Percentiles rank a stretch among this genome's conserved stretches.
phyloP scores from a whole-genome alignment of 2,329 filamentous ascomycete species.

The Ilyonectria robusta region DNA sequence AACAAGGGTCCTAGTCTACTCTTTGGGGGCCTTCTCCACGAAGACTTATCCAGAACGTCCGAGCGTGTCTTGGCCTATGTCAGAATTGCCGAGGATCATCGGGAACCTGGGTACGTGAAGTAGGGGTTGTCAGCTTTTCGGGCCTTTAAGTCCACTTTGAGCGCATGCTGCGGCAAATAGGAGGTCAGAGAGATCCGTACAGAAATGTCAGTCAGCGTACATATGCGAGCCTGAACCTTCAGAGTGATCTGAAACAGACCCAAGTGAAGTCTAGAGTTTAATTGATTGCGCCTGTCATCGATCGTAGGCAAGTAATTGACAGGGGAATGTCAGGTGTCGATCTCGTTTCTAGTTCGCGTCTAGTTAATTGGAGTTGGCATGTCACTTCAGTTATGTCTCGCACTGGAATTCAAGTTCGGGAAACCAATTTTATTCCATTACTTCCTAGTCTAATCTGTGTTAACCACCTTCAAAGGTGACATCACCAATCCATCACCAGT shows the following conservation, averaged over 20 bases:
- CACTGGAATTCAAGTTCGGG: not conserved
- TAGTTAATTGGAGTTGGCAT: not conserved
- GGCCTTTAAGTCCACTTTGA: not conserved
- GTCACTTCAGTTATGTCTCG: not conserved
- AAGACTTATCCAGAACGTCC: not conserved
- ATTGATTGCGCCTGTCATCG: too few relatives aligned
- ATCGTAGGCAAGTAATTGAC: too few relatives aligned
- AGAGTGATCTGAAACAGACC: too few relatives aligned
- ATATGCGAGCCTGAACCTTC: too few relatives aligned
- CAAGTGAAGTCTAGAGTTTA: too few relatives aligned
- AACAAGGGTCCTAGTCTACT: not conserved
- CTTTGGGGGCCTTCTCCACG: not conserved
- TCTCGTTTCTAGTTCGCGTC: not conserved
- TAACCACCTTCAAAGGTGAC: slow-evolving; percentile 23
- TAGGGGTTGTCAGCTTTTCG: not conserved
- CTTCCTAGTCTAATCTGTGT: slow-evolving; percentile 23
- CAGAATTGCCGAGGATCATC: not conserved
- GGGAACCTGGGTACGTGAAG: not conserved
- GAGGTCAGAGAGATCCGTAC: too few relatives aligned
- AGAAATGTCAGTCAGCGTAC: too few relatives aligned
- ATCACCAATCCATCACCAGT: slow-evolving; percentile 23
- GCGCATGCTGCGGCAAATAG: too few relatives aligned
- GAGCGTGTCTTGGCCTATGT: not conserved
- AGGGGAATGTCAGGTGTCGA: not conserved
- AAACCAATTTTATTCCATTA: slow-evolving; percentile 6